Conservation (phyloP, 345 rosid species). For the Moricandia arvensis region DNA sequence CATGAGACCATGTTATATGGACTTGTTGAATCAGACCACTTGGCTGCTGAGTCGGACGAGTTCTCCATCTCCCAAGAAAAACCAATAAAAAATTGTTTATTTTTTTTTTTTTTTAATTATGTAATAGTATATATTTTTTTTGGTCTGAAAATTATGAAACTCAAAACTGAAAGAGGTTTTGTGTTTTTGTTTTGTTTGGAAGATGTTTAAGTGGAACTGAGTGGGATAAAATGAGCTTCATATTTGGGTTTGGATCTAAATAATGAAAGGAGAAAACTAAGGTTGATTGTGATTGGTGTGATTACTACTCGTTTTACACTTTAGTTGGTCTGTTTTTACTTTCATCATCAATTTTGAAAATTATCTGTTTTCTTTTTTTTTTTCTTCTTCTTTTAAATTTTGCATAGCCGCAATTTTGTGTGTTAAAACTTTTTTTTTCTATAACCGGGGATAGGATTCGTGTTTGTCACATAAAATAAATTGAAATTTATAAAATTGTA, state of each 20-base stretch:
- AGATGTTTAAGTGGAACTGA: conserved; percentile 22
- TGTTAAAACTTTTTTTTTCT: conserved; percentile 14
- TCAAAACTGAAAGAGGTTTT: conserved; percentile 15
- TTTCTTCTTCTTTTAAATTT: background rate
- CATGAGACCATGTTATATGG: conserved; percentile 30
- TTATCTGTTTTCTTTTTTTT: too few relatives aligned
- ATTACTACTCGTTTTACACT: conserved; percentile 22
- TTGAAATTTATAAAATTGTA: background rate
- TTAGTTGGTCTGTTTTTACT: conserved; percentile 13
- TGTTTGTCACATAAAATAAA: background rate
- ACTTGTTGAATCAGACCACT: conserved; percentile 28
- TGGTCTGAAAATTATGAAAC: conserved; percentile 9
- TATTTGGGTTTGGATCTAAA: conserved; percentile 25
- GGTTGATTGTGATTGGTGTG: conserved; percentile 40
- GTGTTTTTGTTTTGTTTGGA: background rate
- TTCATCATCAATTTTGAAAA: background rate
- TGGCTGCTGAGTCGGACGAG: conserved; percentile 26
- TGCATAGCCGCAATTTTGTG: conserved; percentile 24
- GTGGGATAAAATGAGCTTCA: conserved; percentile 16
- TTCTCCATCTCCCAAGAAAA: conserved; percentile 27
- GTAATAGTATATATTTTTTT: background rate
- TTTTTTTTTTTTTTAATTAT: conserved; percentile 26
- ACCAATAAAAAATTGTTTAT: background rate
- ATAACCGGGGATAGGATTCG: background rate
- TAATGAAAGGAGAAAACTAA: conserved; percentile 31